Evolutionary conservation across 371 early-diverging fungal species (phyloP).

Genomic region (Saksenaea oblongispora): DNA sequence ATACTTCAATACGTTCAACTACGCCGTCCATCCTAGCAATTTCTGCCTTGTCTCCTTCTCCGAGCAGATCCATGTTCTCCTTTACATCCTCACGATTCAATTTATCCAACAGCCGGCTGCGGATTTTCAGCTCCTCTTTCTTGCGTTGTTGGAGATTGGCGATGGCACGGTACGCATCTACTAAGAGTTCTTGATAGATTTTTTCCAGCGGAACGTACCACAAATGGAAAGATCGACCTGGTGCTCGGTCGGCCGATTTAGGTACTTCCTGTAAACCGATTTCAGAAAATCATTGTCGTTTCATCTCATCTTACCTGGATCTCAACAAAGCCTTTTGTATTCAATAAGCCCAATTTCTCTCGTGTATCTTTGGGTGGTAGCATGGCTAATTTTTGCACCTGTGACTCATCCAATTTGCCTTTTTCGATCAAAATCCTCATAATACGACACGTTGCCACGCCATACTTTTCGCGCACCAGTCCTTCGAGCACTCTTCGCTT

Average conservation of each 20-base stretch:
- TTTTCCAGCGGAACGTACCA: slow-evolving; percentile 75
- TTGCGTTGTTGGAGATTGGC: slow-evolving; percentile 72
- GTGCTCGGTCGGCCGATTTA: slow-evolving; percentile 82
- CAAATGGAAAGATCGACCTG: slow-evolving; percentile 82
- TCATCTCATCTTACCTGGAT: slow-evolving; percentile 54
- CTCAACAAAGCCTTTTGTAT: slow-evolving; percentile 72
- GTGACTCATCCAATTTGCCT: slow-evolving; percentile 86
- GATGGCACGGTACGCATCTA: slow-evolving; percentile 66
- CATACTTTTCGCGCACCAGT: slow-evolving; percentile 73
- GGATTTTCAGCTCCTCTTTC: slow-evolving; percentile 56
- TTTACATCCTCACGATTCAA: slow-evolving; percentile 75
- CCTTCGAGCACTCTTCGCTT: slow-evolving; percentile 66
- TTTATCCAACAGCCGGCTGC: slow-evolving; percentile 73
- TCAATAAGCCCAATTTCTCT: slow-evolving; percentile 67
- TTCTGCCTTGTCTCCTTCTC: slow-evolving; percentile 59
- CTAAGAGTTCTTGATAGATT: slow-evolving; percentile 61
- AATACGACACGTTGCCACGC: slow-evolving; percentile 72
- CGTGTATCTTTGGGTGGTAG: slow-evolving; percentile 73
- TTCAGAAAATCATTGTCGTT: background rate
- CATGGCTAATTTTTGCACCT: slow-evolving; percentile 79
- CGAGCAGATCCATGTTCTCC: slow-evolving; percentile 58
- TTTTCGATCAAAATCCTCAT: slow-evolving; percentile 74
- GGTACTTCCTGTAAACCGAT: slow-evolving; percentile 74
- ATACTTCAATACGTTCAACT: slow-evolving; percentile 58
- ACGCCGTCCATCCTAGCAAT: slow-evolving; percentile 52